Conservation (phyloP, 345 rosid species). For the Rhodamnia argentea region DNA sequence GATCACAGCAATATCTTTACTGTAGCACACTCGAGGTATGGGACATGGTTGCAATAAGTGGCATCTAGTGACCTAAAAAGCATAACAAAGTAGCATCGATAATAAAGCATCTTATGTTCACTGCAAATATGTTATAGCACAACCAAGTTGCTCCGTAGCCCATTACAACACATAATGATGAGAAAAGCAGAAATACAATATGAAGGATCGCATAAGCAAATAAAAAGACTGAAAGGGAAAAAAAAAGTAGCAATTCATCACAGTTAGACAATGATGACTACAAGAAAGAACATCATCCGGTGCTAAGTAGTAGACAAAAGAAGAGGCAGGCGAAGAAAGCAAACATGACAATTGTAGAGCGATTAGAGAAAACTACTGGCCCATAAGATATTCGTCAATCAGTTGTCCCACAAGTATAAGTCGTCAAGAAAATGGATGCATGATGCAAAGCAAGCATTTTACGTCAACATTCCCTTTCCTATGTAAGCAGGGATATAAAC, state of each 20-base stretch:
- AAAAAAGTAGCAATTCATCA: not conserved
- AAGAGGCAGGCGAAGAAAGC: not conserved
- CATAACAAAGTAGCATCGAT: not conserved
- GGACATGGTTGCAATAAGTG: not conserved
- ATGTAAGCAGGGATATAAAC: not conserved
- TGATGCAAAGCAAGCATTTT: not conserved
- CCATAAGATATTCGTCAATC: not conserved
- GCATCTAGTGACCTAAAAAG: not conserved
- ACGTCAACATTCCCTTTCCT: not conserved
- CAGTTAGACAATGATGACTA: not conserved
- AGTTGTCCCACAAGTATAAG: not conserved
- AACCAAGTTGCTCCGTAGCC: not conserved
- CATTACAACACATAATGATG: not conserved
- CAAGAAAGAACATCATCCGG: not conserved
- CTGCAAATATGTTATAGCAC: not conserved
- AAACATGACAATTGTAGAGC: not conserved
- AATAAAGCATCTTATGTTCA: not conserved
- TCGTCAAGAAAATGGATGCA: not conserved
- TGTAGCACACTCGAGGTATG: not conserved
- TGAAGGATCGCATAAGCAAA: not conserved
- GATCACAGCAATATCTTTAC: not conserved
- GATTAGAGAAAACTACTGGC: not conserved
- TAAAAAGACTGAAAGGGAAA: not conserved
- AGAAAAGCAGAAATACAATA: not conserved
- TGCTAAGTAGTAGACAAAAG: not conserved